Conservation (phyloP, 1,284 basidiomycete species). For the Sutorius eximius region DNA sequence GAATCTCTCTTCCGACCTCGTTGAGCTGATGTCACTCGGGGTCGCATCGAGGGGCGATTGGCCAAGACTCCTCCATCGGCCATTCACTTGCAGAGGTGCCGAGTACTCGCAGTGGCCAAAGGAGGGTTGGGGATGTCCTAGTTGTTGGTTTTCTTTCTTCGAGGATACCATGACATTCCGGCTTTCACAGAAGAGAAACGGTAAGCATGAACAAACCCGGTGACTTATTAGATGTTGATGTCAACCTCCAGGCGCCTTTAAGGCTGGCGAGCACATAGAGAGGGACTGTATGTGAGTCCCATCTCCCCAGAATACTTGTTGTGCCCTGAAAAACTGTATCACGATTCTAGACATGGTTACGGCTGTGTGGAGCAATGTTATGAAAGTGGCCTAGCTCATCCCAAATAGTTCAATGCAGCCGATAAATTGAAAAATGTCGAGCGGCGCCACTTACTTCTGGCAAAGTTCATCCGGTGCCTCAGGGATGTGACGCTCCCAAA, state of each 20-base stretch:
- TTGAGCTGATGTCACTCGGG: not conserved
- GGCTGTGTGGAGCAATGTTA: constrained; percentile 5
- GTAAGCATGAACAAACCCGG: not conserved
- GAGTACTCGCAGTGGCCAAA: constrained; percentile 3
- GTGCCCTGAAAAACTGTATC: not conserved
- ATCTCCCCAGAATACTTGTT: not conserved
- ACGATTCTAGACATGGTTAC: constrained; percentile 3
- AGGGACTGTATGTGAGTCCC: constrained; percentile 6
- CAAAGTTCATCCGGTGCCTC: not conserved
- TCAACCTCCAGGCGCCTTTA: not conserved
- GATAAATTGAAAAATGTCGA: not conserved
- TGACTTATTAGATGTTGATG: not conserved
- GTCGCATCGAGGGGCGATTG: not conserved
- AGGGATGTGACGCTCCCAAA: not conserved
- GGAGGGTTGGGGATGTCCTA: not conserved
- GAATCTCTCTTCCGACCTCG: not conserved
- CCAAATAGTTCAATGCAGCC: constrained; percentile 7
- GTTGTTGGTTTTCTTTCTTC: not conserved
- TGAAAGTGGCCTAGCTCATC: constrained; percentile 1
- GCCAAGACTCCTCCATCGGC: constrained; percentile 1
- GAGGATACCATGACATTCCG: constrained; percentile 6
- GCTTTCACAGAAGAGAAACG: not conserved
- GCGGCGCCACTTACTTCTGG: not conserved
- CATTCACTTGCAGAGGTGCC: constrained; percentile 1
- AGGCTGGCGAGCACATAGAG: not conserved